Evolutionary conservation across 2,329 filamentous ascomycete genomes (phyloP), one percentile per base, ranked within the genome.

Genomic region (Seiridium cupressi): DNA sequence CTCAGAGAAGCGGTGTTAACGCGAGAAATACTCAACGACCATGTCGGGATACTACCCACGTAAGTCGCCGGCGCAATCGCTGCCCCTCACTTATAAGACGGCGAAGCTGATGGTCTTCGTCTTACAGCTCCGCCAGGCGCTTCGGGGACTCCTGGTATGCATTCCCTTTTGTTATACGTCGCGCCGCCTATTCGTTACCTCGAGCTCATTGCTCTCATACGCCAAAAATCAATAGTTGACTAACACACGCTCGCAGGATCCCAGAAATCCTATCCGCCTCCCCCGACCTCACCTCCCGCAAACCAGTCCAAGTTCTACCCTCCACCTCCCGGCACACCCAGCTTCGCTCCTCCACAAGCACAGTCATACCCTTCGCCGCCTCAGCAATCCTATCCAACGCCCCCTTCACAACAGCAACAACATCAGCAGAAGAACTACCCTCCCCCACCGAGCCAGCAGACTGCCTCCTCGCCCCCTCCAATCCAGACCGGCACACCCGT

Each of bases 41-140:
- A 81, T 81, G 75, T 77, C 78, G 60, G 70, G 77, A 59, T 82
- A 77, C 65, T 82, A 81, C 68, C 79, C 80, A 62, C 80, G 80
- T 81, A 70, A 68, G 78, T 53, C 49, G 35, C 32, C 71, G 18
- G 18, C 18, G 46, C 48, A 49, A 51, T 46, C 44, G 55, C 60
- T 44, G 44, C 44, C 36, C 49, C 35, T 48, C 36, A 55, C 36
- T 55, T 44, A 42, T 59, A 53, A 61, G 59, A 60, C 59, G 9
- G 58, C 44, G 26, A 42, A 44, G 49, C 62, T 68, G 51, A 67
- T 61, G 18, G 53, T 65, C 18, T 26, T 26, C 18, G 18, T 26
- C 57, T 60, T 42, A 61, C 61, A 79, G 77, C 79, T 66, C 78
- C 78, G 60, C 78, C 79, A n/a, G 66, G 69, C 48, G 70, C 74